Conservation (phyloP, 495 filamentous ascomycete species). For the Penicillium goetzii region DNA sequence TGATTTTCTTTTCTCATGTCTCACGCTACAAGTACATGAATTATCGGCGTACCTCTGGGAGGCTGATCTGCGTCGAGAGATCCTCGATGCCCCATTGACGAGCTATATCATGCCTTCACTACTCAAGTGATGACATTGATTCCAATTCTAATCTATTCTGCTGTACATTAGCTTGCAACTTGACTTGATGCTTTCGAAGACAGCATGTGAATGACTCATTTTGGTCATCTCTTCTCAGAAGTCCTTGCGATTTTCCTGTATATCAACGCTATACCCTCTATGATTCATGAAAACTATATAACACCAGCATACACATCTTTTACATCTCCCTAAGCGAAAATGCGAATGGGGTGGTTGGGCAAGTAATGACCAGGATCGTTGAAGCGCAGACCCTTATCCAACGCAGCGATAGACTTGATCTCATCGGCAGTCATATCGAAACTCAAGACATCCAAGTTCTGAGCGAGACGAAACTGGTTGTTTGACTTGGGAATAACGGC, state of each 20-base stretch:
- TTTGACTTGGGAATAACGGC: conserved; percentile 89
- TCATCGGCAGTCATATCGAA: conserved; percentile 3
- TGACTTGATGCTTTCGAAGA: not conserved
- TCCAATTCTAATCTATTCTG: not conserved
- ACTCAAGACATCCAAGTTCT: conserved; percentile 58
- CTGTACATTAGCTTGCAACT: not conserved
- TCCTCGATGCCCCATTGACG: conserved; percentile 42
- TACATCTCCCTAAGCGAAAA: not conserved
- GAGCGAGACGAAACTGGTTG: conserved; percentile 54
- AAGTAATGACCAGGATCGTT: conserved; percentile 3
- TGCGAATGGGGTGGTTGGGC: conserved; percentile 1
- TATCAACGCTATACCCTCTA: not conserved
- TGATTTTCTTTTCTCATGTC: conserved; percentile 40
- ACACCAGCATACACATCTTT: not conserved
- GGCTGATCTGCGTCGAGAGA: conserved; percentile 37
- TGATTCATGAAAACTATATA: not conserved
- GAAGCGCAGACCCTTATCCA: not conserved
- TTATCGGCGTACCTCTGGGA: conserved; percentile 34
- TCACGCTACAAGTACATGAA: conserved; percentile 37
- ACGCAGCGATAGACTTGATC: not conserved
- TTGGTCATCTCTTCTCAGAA: not conserved
- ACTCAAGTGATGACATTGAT: conserved; percentile 13
- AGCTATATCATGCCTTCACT: conserved; percentile 43
- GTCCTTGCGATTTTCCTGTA: not conserved
- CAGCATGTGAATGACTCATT: not conserved